Base-by-base conservation (phyloP, 192 early-diverging fungal genomes). In the Backusella tarrabulga region DNA sequence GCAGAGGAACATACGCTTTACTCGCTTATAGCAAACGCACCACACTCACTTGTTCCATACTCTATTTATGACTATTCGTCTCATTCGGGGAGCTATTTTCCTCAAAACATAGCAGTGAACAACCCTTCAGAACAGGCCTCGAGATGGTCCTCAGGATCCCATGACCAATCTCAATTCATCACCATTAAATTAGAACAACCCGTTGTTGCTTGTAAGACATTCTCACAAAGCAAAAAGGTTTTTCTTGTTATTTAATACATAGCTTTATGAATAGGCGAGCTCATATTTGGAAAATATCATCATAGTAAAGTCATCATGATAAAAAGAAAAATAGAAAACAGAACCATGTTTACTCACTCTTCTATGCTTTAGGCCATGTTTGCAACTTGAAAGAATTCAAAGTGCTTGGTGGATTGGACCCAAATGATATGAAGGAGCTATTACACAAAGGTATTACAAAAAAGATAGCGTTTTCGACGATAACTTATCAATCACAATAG, bases 361-460 rank as follows among this genome's bases (percentile, higher is more conserved):
- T 11, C 0, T 56, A 15, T 41, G 23, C 34, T 23, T 38, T 60
- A 83, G 84, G 81, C 3, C 97, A 99, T 78, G 94, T 98, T 60
- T 98, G 97, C 83, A 99, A 99, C 80, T 83, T 99, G 32, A 97
- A 96, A 71, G 95, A 98, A 85, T 98, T 99, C 87, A 96, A 95
- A 83, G 92, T 99, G 5, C 96, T 85, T 83, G 97, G 95, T 46
- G 97, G 97, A 14, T 80, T 97, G 80, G 78, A 88, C 0, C 88
- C 90, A 34, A 88, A 93, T 70, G 93, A 95, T 77, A 96, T 98
- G 97, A 85, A 90, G 50, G 96, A 98, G 83, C 83, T 99, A 7
- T 85, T 98, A 23, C 90, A 92, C 76, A 88, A 84, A 68, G 92
- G 91, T 89, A 82, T 74, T 80, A 77, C 74, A 77, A 67, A 70